Conservation (phyloP, 257 asterid species). For the Mentha longifolia region DNA sequence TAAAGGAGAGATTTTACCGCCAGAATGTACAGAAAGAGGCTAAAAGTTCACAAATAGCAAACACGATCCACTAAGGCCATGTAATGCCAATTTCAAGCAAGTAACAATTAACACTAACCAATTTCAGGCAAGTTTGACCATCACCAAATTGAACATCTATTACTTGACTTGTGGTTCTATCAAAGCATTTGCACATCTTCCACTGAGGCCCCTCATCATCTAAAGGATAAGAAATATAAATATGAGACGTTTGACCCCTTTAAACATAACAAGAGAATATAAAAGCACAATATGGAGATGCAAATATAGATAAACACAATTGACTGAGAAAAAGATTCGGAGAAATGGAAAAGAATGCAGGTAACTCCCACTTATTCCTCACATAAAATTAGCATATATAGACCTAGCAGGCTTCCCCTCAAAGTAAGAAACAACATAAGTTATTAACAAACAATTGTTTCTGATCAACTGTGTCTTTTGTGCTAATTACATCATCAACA, state of each 20-base stretch:
- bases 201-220: constrained; percentile 63
- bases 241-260: constrained; percentile 22
- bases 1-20: constrained; percentile 8
- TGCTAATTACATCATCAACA: no score
- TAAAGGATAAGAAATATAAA: constrained; percentile 40
- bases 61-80: constrained; percentile 21
- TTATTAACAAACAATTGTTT: constrained; percentile 11
- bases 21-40: not conserved
- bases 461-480: no score
- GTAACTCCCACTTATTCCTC: constrained; percentile 19
- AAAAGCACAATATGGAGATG: not conserved
- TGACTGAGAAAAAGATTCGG: not conserved
- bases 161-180: constrained; percentile 52
- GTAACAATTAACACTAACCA: constrained; percentile 74
- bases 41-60: not conserved
- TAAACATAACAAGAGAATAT: not conserved
- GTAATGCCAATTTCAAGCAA: constrained; percentile 18
- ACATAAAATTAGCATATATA: constrained; percentile 20
- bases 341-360: not conserved
- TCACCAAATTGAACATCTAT: constrained; percentile 81
- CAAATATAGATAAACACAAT: constrained; percentile 13
- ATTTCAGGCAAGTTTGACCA: constrained; percentile 60
- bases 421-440: constrained; percentile 11
- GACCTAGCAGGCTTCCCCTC: constrained; percentile 17
- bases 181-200: constrained; percentile 75